Evolutionary conservation across 352 stramenopile species (phyloP).

Genomic region (Phytophthora kernoviae): DNA sequence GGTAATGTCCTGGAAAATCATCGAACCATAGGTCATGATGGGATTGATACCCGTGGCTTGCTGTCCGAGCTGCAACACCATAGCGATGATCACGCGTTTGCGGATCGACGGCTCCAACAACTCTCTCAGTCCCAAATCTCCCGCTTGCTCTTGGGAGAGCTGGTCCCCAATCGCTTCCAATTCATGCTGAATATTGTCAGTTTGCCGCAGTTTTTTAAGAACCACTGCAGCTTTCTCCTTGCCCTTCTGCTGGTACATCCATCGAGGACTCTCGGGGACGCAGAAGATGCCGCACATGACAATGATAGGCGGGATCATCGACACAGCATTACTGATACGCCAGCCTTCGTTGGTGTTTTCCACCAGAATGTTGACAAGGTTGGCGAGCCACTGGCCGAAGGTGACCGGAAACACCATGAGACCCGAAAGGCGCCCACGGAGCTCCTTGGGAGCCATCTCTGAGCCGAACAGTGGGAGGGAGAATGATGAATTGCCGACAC

Average conservation of each 20-base stretch:
- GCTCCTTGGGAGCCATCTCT: conserved; percentile 41
- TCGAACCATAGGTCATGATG: conserved; percentile 36
- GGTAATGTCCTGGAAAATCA: conserved; percentile 42
- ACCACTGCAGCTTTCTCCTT: conserved; percentile 33
- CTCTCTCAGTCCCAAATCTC: conserved; percentile 25
- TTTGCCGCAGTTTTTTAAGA: conserved; percentile 42
- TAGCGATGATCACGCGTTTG: conserved; percentile 35
- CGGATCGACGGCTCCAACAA: conserved; percentile 25
- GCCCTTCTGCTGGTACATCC: conserved; percentile 35
- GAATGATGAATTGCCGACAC: conserved; percentile 45
- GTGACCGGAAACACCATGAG: conserved; percentile 39
- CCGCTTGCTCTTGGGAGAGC: conserved; percentile 26
- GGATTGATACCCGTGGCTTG: conserved; percentile 41
- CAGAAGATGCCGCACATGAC: conserved; percentile 41
- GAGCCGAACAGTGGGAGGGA: conserved; percentile 43
- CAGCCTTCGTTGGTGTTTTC: conserved; percentile 29
- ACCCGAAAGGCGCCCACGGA: conserved; percentile 37
- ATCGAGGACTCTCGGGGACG: conserved; percentile 32
- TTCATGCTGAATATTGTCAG: conserved; percentile 36
- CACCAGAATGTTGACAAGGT: conserved; percentile 41
- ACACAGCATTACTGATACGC: conserved; percentile 40
- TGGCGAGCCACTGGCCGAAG: conserved; percentile 37
- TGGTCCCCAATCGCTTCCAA: conserved; percentile 42
- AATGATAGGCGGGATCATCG: conserved; percentile 41
- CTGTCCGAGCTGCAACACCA: conserved; percentile 46